These are phyloP conservation scores for Veloporphyrellus conicus DNA, from an alignment of 1,284 basidiomycete genomes.

Conservation along the genomic window DNA sequence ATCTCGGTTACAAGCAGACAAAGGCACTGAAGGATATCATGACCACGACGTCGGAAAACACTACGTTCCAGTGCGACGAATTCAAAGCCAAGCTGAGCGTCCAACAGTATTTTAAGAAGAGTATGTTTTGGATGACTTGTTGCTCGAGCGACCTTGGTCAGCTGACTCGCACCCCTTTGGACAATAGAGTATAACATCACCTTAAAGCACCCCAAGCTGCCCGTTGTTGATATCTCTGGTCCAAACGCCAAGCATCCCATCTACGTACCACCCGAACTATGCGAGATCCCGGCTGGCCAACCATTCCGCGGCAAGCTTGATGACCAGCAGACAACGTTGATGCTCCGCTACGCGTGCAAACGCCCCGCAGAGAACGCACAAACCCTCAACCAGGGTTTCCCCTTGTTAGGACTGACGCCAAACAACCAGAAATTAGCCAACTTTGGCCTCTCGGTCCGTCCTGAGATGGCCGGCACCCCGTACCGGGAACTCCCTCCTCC, in stretches of 20 bases:
- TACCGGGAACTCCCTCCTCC: conserved; percentile 61
- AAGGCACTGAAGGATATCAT: conserved; percentile 49
- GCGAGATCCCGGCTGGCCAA: conserved; percentile 56
- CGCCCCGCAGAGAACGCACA: conserved; percentile 55
- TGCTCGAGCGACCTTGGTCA: neutral
- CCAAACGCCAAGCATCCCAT: conserved; percentile 38
- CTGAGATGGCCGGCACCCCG: conserved; percentile 58
- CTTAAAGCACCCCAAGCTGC: conserved; percentile 51
- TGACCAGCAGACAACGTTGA: conserved; percentile 52
- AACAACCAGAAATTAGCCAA: conserved; percentile 35
- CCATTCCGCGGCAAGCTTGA: conserved; percentile 51
- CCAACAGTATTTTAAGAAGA: conserved; percentile 56
- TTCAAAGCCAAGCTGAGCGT: conserved; percentile 49
- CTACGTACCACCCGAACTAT: conserved; percentile 65
- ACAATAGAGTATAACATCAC: conserved; percentile 53
- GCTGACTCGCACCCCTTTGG: neutral
- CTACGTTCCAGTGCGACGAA: conserved; percentile 52
- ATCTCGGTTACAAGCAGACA: conserved; percentile 52
- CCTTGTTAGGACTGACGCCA: conserved; percentile 47
- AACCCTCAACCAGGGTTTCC: conserved; percentile 56
- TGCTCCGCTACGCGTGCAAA: conserved; percentile 63
- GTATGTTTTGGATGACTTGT: conserved; percentile 36
- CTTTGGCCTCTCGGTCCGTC: conserved; percentile 55
- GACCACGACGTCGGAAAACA: conserved; percentile 42
- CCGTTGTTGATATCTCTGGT: conserved; percentile 55